Conservation (phyloP, 176 grass and related monocot species). For the Thinopyrum elongatum region DNA sequence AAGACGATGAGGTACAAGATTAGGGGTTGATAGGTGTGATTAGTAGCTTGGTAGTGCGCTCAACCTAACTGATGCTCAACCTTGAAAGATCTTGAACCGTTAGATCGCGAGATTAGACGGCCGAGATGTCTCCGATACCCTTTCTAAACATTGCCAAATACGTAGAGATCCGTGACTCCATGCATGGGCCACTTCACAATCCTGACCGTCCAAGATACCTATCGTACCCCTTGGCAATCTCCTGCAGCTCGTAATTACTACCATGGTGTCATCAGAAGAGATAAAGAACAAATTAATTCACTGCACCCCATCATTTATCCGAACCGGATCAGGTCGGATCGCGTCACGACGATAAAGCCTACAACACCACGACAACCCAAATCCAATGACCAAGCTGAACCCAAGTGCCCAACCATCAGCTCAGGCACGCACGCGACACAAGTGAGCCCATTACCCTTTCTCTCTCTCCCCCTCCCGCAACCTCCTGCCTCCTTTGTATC, state of each 20-base stretch:
- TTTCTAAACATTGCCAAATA: too few relatives aligned
- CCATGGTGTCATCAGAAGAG: too few relatives aligned
- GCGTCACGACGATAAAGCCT: not conserved
- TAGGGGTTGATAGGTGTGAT: too few relatives aligned
- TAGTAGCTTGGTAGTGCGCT: too few relatives aligned
- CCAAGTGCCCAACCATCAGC: not conserved
- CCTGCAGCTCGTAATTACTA: too few relatives aligned
- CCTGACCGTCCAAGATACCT: constrained; percentile 21
- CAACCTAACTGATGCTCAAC: too few relatives aligned
- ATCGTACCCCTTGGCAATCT: constrained; percentile 13
- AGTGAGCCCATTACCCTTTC: not conserved
- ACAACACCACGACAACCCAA: not conserved
- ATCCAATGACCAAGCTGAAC: not conserved
- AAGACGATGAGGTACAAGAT: too few relatives aligned
- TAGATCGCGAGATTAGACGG: too few relatives aligned
- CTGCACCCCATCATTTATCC: not conserved
- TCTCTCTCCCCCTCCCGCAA: not conserved
- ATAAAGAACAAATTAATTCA: too few relatives aligned
- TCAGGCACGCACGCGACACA: not conserved
- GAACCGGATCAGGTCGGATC: not conserved
- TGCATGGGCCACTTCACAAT: not conserved
- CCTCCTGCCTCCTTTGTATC: not conserved
- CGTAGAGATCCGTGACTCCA: not conserved
- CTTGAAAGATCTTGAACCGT: too few relatives aligned
- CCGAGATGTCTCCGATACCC: too few relatives aligned